These are phyloP conservation scores for Artemisia tridentata DNA, from an alignment of 129 eudicot genomes.

Conservation along the genomic window DNA sequence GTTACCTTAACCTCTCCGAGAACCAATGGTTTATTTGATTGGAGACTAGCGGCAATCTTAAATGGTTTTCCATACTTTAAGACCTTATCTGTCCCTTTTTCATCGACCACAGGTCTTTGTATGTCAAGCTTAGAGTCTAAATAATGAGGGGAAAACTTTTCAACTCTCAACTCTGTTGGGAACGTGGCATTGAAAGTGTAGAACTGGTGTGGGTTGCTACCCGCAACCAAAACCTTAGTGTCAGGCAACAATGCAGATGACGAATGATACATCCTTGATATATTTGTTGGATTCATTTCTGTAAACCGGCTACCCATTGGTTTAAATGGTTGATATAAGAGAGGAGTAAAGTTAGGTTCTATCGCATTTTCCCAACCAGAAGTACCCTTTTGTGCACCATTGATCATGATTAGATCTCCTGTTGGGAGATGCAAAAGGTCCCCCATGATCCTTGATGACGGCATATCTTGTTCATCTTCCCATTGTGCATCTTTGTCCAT, in stretches of 20 bases:
- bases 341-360: conserved; percentile 51
- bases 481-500: conserved; percentile 32
- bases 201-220: conserved; percentile 51
- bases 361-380: conserved; percentile 64
- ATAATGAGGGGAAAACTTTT: conserved; percentile 73
- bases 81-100: conserved; percentile 4
- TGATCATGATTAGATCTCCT: conserved; percentile 56
- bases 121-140: conserved; percentile 35
- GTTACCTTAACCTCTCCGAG: conserved; percentile 44
- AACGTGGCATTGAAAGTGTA: conserved; percentile 35
- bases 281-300: conserved; percentile 28
- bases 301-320: conserved; percentile 41
- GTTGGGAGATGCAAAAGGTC: conserved; percentile 69
- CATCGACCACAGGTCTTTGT: conserved; percentile 30
- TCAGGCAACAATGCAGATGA: conserved; percentile 51
- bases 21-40: not conserved
- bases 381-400: conserved; percentile 64
- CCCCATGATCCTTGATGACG: conserved; percentile 57
- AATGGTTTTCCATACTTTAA: conserved; percentile 43
- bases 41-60: not conserved
- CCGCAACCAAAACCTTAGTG: conserved; percentile 52
- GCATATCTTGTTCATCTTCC: conserved; percentile 69
- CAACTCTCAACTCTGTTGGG: conserved; percentile 57
- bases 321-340: conserved; percentile 48
- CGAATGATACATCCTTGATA: conserved; percentile 79